phyloP scores from a whole-genome alignment of 176 grass and related monocot genomes.

The Ananas comosus region DNA sequence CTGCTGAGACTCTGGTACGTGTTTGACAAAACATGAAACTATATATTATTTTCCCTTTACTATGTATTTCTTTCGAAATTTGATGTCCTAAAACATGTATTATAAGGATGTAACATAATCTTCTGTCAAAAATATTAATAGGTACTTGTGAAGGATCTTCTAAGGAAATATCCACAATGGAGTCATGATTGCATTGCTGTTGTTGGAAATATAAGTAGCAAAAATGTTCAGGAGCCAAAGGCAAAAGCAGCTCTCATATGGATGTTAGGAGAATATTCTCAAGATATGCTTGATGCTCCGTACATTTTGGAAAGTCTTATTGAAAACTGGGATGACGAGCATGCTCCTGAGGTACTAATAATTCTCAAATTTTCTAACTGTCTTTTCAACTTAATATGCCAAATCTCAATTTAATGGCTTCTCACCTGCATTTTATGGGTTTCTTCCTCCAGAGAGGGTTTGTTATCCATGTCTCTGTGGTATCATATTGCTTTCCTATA shows the following conservation, averaged over 20 bases:
- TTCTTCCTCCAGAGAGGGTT: not conserved
- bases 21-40: not conserved
- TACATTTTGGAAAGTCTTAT: conserved; percentile 84
- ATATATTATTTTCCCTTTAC: not conserved
- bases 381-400: not conserved
- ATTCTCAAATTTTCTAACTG: conserved; percentile 3
- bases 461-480: no score
- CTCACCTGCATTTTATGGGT: not conserved
- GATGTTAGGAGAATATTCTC: conserved; percentile 99
- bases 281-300: conserved; percentile 93
- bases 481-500: no score
- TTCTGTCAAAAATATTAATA: conserved; percentile 19
- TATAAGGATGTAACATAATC: not conserved
- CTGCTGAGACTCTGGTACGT: conserved; percentile 93
- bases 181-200: conserved; percentile 99
- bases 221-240: conserved; percentile 97
- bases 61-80: not conserved
- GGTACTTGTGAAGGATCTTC: conserved; percentile 97
- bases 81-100: not conserved
- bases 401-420: not conserved
- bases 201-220: conserved; percentile 99
- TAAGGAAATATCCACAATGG: conserved; percentile 99
- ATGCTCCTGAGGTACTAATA: conserved; percentile 61
- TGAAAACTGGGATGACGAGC: conserved; percentile 94
- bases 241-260: conserved; percentile 96